Conservation (phyloP, 2,329 filamentous ascomycete species). For the Emergomyces orientalis region DNA sequence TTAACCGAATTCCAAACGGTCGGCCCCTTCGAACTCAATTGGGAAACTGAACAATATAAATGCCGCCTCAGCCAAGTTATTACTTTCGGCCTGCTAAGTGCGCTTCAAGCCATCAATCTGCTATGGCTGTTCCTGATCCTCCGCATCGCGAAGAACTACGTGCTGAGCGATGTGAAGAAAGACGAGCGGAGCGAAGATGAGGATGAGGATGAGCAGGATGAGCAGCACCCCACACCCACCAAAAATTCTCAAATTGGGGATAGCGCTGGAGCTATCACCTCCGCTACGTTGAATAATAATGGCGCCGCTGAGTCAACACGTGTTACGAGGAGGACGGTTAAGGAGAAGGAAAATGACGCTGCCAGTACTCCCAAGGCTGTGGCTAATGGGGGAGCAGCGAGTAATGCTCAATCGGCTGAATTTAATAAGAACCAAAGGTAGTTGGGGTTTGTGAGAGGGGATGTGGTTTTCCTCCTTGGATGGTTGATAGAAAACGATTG, state of each 20-base stretch:
- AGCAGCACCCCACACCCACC: slow-evolving; percentile 1
- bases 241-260: neutral
- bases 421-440: neutral
- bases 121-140: slow-evolving; percentile 41
- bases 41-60: slow-evolving; percentile 43
- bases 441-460: neutral
- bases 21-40: slow-evolving; percentile 40
- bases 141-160: slow-evolving; percentile 36
- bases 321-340: slow-evolving; percentile 19
- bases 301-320: neutral
- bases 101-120: slow-evolving; percentile 39
- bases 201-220: slow-evolving; percentile 34
- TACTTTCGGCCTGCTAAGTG: slow-evolving; percentile 36
- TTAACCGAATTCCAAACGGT: slow-evolving; percentile 41
- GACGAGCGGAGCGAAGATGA: slow-evolving; percentile 41
- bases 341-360: slow-evolving; percentile 21
- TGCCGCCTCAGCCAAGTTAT: slow-evolving; percentile 42
- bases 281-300: slow-evolving; percentile 20
- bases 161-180: slow-evolving; percentile 30
- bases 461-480: neutral
- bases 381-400: neutral
- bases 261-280: neutral
- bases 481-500: neutral
- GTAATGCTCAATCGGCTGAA: neutral
- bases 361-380: neutral